These are phyloP conservation scores for Paspalum vaginatum DNA, from an alignment of 176 grass and related monocot genomes.

Conservation along the genomic window DNA sequence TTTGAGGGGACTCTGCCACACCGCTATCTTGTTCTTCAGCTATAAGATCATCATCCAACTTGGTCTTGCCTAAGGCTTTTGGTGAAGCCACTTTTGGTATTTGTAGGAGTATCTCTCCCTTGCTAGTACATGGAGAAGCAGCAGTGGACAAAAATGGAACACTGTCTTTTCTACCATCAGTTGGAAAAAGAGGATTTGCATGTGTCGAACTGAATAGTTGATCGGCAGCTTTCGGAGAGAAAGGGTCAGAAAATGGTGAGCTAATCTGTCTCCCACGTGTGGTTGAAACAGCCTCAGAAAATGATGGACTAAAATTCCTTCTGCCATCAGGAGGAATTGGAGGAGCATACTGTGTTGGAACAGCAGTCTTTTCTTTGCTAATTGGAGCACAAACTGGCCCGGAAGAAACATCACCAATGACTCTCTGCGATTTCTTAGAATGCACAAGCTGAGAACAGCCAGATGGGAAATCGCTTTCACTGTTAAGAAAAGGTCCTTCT, in stretches of 20 bases:
- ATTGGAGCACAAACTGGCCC: constrained; percentile 46
- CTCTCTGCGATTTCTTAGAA: constrained; percentile 63
- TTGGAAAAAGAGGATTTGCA: constrained; percentile 42
- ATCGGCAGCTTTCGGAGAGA: constrained; percentile 41
- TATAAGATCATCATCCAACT: constrained; percentile 41
- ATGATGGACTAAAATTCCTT: constrained; percentile 16
- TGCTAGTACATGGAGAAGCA: constrained; percentile 41
- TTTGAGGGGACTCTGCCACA: constrained; percentile 4
- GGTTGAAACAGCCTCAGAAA: constrained; percentile 39
- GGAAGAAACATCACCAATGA: constrained; percentile 67
- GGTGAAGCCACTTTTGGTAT: constrained; percentile 41
- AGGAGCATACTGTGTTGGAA: constrained; percentile 33
- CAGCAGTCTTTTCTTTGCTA: constrained; percentile 31
- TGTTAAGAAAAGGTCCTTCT: constrained; percentile 78
- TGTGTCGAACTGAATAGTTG: constrained; percentile 36
- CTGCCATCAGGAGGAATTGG: constrained; percentile 24
- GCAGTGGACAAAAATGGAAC: neutral
- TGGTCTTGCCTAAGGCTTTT: constrained; percentile 30
- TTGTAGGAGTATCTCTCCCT: constrained; percentile 28
- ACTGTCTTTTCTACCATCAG: constrained; percentile 30
- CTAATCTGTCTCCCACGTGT: constrained; percentile 37
- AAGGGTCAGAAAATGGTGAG: constrained; percentile 8
- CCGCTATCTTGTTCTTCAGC: constrained; percentile 31
- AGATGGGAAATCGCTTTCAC: constrained; percentile 66
- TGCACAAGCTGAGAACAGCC: constrained; percentile 74